Evolutionary conservation across 805 yeast genomes (phyloP).

Genomic region (Zygoascus biomembranicola): DNA sequence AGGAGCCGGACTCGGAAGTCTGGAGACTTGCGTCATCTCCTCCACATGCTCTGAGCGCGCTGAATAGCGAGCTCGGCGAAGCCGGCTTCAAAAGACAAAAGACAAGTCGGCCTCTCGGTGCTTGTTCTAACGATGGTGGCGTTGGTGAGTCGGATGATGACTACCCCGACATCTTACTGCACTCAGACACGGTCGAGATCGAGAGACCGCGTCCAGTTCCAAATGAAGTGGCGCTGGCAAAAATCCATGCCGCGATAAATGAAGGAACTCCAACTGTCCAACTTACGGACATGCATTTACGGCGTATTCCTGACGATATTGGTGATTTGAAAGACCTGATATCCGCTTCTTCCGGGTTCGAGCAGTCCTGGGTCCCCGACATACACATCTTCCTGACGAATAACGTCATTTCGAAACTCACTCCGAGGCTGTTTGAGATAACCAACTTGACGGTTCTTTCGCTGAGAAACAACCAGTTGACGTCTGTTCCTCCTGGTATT

Average conservation of each 20-base stretch:
- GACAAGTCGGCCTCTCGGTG: background rate
- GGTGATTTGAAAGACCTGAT: slow-evolving; percentile 28
- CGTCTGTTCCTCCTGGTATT: slow-evolving; percentile 27
- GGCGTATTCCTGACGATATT: slow-evolving; percentile 28
- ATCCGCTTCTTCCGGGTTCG: background rate
- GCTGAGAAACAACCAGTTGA: slow-evolving; percentile 28
- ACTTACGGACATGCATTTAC: slow-evolving; percentile 20
- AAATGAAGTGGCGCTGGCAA: slow-evolving; percentile 1
- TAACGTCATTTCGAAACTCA: slow-evolving; percentile 23
- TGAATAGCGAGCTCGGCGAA: slow-evolving; percentile 3
- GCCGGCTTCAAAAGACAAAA: background rate
- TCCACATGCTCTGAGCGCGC: slow-evolving; percentile 4
- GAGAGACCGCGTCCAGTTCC: background rate
- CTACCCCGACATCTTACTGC: background rate
- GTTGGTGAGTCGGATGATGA: background rate
- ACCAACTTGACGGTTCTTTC: slow-evolving; percentile 28
- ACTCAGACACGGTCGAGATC: background rate
- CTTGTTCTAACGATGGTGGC: background rate
- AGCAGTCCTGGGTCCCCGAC: slow-evolving; percentile 18
- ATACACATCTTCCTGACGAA: slow-evolving; percentile 25
- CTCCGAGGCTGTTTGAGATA: slow-evolving; percentile 26
- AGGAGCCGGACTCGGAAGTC: slow-evolving; percentile 3
- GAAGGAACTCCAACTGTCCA: slow-evolving; percentile 11
- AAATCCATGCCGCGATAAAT: slow-evolving; percentile 13
- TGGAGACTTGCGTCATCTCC: slow-evolving; percentile 14